Base-by-base conservation (phyloP, 495 filamentous ascomycete species). In the Aspergillus steynii region DNA sequence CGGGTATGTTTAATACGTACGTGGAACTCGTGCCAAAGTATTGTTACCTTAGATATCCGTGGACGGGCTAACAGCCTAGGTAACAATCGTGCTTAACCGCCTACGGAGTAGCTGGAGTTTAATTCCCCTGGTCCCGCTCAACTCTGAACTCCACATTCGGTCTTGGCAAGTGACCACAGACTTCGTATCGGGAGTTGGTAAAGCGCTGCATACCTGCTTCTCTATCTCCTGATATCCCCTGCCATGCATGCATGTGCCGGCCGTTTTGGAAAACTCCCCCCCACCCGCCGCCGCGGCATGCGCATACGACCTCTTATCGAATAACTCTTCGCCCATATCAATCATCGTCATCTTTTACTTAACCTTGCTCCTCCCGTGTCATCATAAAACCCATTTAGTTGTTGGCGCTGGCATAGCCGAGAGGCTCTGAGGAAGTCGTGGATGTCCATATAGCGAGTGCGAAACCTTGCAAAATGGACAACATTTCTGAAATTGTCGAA, bases 401-500 rank as follows among this genome's bases (percentile, higher is more conserved):
- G 14, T 15, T 15, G 9, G 37, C 9, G 37, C 9, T 15, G 37
- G 37, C 37, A 8, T 12, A 14, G 37, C 5, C 14, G 37, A 15
- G 37, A 42, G 12, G 37, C 9, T 42, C 37, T 42, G 37, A 12
- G 37, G 20, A 42, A 15, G 3, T 14, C 37, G 4, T 42, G 3
- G 10, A 14, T 42, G 37, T 12, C 9, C 5, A 15, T 12, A 42
- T 42, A 42, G 37, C 9, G 14, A 42, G 37, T 6, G 15, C 14
- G 2, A 7, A 31, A 29, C 27, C 12, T 34, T 2, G 31, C 51
- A 53, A 32, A 25, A 86, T 86, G 85, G 85, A 86, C 45, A 77
- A 87, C 66, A 80, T 90, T 52, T 72, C 82, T 8, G 86, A 90
- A 68, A 82, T 92, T 62, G 85, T 92, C 48, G 81, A 84, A 68